Conservation (phyloP, 2,329 filamentous ascomycete genomes). For the Ilyonectria robusta region DNA sequence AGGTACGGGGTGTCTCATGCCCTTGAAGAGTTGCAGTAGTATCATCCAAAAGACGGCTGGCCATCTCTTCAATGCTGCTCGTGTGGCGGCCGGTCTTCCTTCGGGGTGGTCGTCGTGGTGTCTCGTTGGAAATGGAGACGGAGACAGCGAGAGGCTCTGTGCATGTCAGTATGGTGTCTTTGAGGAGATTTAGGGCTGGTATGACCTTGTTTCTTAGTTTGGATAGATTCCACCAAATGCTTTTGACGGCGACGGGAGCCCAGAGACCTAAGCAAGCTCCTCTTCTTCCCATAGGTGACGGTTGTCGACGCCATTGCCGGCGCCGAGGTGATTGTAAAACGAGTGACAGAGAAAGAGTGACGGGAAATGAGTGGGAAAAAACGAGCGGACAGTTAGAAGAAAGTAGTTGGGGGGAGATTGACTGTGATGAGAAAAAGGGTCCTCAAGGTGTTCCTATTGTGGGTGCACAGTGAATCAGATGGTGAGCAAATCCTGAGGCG, state of each 20-base stretch:
- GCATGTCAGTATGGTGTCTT: background rate
- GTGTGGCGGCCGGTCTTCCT: constrained; percentile 23
- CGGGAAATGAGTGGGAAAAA: background rate
- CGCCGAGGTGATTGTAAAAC: constrained; percentile 11
- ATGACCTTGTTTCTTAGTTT: constrained; percentile 39
- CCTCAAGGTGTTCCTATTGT: background rate
- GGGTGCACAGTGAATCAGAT: constrained; percentile 26
- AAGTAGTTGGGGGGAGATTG: background rate
- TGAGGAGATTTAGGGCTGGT: background rate
- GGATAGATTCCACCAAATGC: constrained; percentile 31
- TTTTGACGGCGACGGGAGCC: constrained; percentile 47
- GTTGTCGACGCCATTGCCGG: constrained; percentile 46
- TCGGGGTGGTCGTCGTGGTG: constrained; percentile 28
- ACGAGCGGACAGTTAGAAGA: constrained; percentile 21
- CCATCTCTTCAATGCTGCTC: constrained; percentile 46
- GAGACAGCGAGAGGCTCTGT: constrained; percentile 17
- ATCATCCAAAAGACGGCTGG: constrained; percentile 50
- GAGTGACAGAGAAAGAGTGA: constrained; percentile 17
- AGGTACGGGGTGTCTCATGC: constrained; percentile 1
- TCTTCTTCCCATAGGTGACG: constrained; percentile 51
- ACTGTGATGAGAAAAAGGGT: background rate
- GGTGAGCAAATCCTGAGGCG: constrained; percentile 7
- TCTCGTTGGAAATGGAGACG: constrained; percentile 12
- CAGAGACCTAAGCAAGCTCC: constrained; percentile 46
- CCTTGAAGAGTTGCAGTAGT: constrained; percentile 32